A percentile compares a stretch with the other conserved stretches of the same genome.
Evolutionary conservation across 2,329 filamentous ascomycete species (phyloP).

Genomic region (Pezicula carpinea): DNA sequence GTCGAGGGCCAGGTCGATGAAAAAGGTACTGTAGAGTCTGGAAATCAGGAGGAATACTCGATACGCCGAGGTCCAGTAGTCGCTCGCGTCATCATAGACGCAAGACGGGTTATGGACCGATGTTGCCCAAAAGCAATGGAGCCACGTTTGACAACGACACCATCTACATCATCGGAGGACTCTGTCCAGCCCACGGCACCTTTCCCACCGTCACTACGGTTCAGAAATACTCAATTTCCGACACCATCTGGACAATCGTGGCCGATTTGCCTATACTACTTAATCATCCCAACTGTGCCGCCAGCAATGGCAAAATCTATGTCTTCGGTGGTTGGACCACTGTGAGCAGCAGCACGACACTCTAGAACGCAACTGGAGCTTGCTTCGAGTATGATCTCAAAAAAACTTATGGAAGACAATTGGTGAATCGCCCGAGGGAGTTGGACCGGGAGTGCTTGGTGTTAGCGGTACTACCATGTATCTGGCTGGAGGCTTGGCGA

Average conservation of each 20-base stretch:
- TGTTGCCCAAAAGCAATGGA: not conserved
- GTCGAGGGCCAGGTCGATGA: no score
- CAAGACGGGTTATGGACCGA: not conserved
- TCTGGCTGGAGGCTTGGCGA: conserved; percentile 34
- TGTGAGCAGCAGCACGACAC: not conserved
- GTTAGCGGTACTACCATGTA: conserved; percentile 29
- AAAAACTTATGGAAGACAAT: conserved; percentile 16
- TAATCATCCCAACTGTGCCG: conserved; percentile 35
- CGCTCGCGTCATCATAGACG: no score
- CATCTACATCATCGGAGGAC: conserved; percentile 13
- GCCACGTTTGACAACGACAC: conserved; percentile 8
- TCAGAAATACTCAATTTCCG: conserved; percentile 29
- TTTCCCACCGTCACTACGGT: conserved; percentile 15
- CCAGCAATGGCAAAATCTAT: conserved; percentile 32
- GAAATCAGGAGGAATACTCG: no score
- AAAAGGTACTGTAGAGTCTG: no score
- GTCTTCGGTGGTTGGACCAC: conserved; percentile 33
- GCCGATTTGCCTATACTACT: conserved; percentile 26
- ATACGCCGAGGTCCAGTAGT: no score
- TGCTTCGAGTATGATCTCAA: conserved; percentile 11
- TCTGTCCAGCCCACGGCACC: not conserved
- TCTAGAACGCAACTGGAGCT: conserved; percentile 6
- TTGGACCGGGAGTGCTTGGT: conserved; percentile 30
- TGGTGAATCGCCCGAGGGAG: conserved; percentile 23
- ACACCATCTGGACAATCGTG: conserved; percentile 25